Percentiles rank a stretch among this genome's conserved stretches.
Evolutionary conservation across 2,329 filamentous ascomycete species (phyloP).

Genomic region (Botrytis cinerea): DNA sequence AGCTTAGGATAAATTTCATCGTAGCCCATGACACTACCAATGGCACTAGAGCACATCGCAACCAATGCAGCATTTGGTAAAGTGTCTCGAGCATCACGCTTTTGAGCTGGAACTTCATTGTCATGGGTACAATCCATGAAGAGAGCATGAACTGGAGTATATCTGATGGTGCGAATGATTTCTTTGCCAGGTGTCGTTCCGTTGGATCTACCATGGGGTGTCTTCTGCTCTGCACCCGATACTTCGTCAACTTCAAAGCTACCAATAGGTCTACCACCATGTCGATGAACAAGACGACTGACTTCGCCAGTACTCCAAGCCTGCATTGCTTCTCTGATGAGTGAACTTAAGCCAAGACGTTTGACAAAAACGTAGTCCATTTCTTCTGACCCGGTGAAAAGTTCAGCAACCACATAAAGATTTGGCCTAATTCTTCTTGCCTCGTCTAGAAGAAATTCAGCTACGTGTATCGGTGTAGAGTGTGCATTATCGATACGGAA

Average conservation of each 20-base stretch:
- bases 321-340: constrained; percentile 98
- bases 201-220: constrained; percentile 38
- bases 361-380: constrained; percentile 97
- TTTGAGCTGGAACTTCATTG: constrained; percentile 94
- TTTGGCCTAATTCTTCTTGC: constrained; percentile 87
- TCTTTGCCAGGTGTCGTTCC: constrained; percentile 40
- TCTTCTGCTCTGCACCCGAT: constrained; percentile 57
- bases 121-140: constrained; percentile 99
- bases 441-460: constrained; percentile 91
- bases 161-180: constrained; percentile 77
- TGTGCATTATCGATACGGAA: constrained; percentile 98
- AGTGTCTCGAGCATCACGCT: constrained; percentile 90
- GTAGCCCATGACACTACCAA: constrained; percentile 96
- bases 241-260: constrained; percentile 95
- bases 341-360: constrained; percentile 82
- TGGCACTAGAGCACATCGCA: constrained; percentile 92
- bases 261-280: constrained; percentile 91
- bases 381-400: constrained; percentile 93
- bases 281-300: constrained; percentile 87
- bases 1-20: constrained; percentile 94
- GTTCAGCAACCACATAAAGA: constrained; percentile 87
- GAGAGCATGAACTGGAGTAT: constrained; percentile 85
- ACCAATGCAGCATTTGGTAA: constrained; percentile 92
- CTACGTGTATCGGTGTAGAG: constrained; percentile 91
- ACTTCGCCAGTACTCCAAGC: constrained; percentile 94